Conservation (phyloP, 495 filamentous ascomycete species). For the Penicillium cosmopolitanum region DNA sequence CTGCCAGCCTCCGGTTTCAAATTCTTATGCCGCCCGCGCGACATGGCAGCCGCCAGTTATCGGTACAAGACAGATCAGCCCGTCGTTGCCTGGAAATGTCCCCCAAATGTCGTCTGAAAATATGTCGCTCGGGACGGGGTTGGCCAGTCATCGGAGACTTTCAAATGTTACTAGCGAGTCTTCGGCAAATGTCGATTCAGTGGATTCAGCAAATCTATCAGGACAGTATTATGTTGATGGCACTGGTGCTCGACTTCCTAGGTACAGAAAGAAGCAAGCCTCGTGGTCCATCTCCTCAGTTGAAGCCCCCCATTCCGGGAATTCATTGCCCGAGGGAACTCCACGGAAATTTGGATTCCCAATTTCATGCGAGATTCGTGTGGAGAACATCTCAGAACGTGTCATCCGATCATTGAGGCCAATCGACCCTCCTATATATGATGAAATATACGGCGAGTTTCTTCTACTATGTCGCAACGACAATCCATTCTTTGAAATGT, state of each 20-base stretch:
- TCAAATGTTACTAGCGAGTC: slow-evolving; percentile 23
- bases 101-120: slow-evolving; percentile 29
- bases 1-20: slow-evolving; percentile 19
- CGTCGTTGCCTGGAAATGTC: slow-evolving; percentile 23
- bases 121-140: slow-evolving; percentile 23
- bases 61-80: slow-evolving; percentile 19
- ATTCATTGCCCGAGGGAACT: slow-evolving; percentile 12
- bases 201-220: slow-evolving; percentile 28
- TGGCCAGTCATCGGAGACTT: slow-evolving; percentile 23
- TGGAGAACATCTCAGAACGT: slow-evolving; percentile 18
- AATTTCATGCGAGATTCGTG: slow-evolving; percentile 15
- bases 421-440: slow-evolving; percentile 39
- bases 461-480: slow-evolving; percentile 39
- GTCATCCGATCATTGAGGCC: slow-evolving; percentile 11
- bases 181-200: slow-evolving; percentile 26
- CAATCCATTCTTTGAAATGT: slow-evolving; percentile 40
- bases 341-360: slow-evolving; percentile 33
- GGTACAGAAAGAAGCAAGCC: slow-evolving; percentile 32
- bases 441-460: slow-evolving; percentile 40
- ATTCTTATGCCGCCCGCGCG: slow-evolving; percentile 24
- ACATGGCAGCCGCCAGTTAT: slow-evolving; percentile 39
- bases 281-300: slow-evolving; percentile 24
- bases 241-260: slow-evolving; percentile 35
- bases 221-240: slow-evolving; percentile 46
- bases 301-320: slow-evolving; percentile 16